Conservation (phyloP, 2,329 filamentous ascomycete genomes). For the Epicoccum sorghinum region DNA sequence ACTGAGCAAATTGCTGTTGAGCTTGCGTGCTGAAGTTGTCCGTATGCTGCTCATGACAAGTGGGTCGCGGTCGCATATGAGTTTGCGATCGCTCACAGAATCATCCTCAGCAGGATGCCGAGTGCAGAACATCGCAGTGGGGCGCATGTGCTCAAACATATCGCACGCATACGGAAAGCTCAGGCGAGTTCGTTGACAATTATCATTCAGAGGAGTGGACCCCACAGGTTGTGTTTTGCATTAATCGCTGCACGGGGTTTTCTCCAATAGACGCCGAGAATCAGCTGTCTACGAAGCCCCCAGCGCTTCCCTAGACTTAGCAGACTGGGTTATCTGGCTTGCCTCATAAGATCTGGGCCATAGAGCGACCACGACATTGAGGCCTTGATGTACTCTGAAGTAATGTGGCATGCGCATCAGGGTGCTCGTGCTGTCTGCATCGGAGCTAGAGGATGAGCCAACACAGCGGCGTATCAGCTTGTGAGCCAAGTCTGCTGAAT, state of each 20-base stretch:
- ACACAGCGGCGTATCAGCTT: conserved; percentile 31
- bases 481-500: conserved; percentile 32
- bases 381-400: conserved; percentile 12
- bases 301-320: conserved; percentile 38
- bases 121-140: conserved; percentile 3
- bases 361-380: conserved; percentile 13
- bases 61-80: conserved; percentile 11
- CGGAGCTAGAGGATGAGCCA: conserved; percentile 31
- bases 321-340: conserved; percentile 12
- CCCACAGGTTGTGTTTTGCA: conserved; percentile 31
- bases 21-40: not conserved
- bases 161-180: conserved; percentile 7
- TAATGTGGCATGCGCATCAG: conserved; percentile 29
- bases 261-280: conserved; percentile 43
- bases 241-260: conserved; percentile 36
- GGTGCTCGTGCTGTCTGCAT: conserved; percentile 36
- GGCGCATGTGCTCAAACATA: conserved; percentile 12
- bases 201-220: conserved; percentile 9
- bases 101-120: conserved; percentile 15
- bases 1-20: not conserved
- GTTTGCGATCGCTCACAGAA: conserved; percentile 13
- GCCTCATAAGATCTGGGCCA: conserved; percentile 26
- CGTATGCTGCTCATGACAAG: conserved; percentile 9
- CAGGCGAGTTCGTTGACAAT: conserved; percentile 11
- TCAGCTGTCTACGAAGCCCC: conserved; percentile 37